Conservation (phyloP, 192 early-diverging fungal genomes). For the Cladochytrium replicatum region DNA sequence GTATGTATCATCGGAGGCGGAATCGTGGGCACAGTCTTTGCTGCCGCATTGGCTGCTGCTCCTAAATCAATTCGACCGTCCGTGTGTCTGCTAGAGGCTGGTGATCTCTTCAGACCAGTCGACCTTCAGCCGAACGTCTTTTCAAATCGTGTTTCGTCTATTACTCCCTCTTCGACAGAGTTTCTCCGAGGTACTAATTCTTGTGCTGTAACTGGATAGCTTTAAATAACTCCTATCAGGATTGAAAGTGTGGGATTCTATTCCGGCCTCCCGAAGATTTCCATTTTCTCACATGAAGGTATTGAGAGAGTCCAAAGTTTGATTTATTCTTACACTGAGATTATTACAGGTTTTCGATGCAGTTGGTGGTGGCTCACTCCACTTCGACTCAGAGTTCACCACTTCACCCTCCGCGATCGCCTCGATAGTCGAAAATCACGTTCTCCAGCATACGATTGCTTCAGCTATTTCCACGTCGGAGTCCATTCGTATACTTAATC, state of each 20-base stretch:
- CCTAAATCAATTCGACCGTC: slow-evolving; percentile 6
- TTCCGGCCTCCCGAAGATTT: slow-evolving; percentile 45
- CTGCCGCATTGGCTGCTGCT: slow-evolving; percentile 56
- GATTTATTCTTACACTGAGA: slow-evolving; percentile 2
- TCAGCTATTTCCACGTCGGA: slow-evolving; percentile 25
- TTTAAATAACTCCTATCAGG: slow-evolving; percentile 21
- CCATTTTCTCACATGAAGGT: slow-evolving; percentile 54
- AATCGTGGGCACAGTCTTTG: slow-evolving; percentile 77
- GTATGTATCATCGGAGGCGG: slow-evolving; percentile 88
- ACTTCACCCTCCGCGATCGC: slow-evolving; percentile 42
- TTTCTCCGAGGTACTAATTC: slow-evolving; percentile 35
- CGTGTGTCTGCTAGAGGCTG: slow-evolving; percentile 60
- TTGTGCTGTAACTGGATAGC: background rate
- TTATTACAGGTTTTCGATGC: slow-evolving; percentile 65
- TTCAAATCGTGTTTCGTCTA: slow-evolving; percentile 73
- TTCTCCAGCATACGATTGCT: slow-evolving; percentile 64
- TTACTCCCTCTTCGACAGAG: slow-evolving; percentile 57
- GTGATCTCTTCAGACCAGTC: slow-evolving; percentile 56
- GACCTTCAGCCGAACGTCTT: slow-evolving; percentile 30
- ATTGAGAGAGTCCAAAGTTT: background rate
- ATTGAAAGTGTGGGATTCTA: slow-evolving; percentile 56
- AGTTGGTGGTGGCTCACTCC: slow-evolving; percentile 48
- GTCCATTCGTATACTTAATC: slow-evolving; percentile 55
- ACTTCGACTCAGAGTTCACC: slow-evolving; percentile 43
- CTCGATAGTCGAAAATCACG: slow-evolving; percentile 80